Percentiles rank a stretch among this genome's conserved stretches.
Conservation (phyloP, 805 yeast species). For the Wickerhamomyces tratensis region DNA sequence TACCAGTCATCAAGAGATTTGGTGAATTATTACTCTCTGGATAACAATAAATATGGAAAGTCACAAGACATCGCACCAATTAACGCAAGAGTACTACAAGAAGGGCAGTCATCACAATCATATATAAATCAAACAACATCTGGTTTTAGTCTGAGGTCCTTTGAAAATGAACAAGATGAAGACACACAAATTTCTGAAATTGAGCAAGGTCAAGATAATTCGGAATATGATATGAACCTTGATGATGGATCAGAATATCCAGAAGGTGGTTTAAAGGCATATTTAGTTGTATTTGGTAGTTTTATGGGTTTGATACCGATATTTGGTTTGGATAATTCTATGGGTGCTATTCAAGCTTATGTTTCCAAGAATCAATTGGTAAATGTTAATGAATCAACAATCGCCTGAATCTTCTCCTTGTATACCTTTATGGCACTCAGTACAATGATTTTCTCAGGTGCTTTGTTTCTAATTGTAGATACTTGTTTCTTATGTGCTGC, state of each 20-base stretch:
- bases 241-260: constrained; percentile 23
- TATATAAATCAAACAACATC: no score
- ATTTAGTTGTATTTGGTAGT: constrained; percentile 44
- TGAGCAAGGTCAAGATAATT: constrained; percentile 2
- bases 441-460: constrained; percentile 41
- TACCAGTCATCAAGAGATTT: no score
- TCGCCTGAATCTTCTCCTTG: constrained; percentile 57
- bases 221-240: constrained; percentile 9
- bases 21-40: no score
- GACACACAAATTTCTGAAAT: not conserved
- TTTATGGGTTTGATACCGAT: constrained; percentile 45
- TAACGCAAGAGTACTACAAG: no score
- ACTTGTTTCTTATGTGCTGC: constrained; percentile 36
- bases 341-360: constrained; percentile 56
- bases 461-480: constrained; percentile 37
- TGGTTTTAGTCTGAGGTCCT: no score
- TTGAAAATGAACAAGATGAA: no score
- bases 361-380: constrained; percentile 41
- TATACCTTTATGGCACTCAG: constrained; percentile 38
- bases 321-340: constrained; percentile 46
- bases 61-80: no score
- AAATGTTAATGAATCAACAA: constrained; percentile 31
- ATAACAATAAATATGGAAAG: no score
- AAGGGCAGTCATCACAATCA: no score
- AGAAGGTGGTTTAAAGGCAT: constrained; percentile 48